Evolutionary conservation across 768 basidiomycete species (phyloP), one percentile per base, ranked within the genome.

Genomic region (Artomyces pyxidatus): DNA sequence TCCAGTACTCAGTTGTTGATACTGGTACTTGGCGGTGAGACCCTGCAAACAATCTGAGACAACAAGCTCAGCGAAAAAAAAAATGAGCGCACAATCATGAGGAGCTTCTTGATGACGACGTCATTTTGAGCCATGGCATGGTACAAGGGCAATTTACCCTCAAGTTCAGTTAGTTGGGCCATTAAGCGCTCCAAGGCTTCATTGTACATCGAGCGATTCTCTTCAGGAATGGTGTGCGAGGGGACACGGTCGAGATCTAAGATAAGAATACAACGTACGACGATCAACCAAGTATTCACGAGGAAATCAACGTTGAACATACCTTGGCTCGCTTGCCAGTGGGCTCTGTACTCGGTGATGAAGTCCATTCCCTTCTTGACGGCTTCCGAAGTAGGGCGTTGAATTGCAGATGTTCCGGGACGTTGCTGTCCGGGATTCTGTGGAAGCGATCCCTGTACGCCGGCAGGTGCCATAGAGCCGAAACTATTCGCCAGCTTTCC

Each of bases 41-140:
- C 48, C 49, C 54, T 56, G 52, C 21, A 8, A 32, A 27, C 41
- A 39, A 11, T 7, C 21, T 14, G 10, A 35, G 25, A 26, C 14
- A 25, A 29, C 35, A 22, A 28, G 32, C 22, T 37, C 26, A 26
- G 19, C 22, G 22, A 29, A 46, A 46, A 53, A 45, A 25, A 37
- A 32, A 55, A 42, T 45, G 45, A 53, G 48, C 54, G 37, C 41
- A 37, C 48, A 48, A 55, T 53, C 41, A 44, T 29, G 14, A 44
- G n/a, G 27, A 44, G 43, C 43, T 44, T 44, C 28, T 30, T 27
- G 5, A 44, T 30, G 4, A 28, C 17, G 2, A 16, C 28, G 6
- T 44, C 43, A 29, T 27, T 23, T 19, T n/a, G n/a, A 19, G 30
- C 27, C n/a, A 44, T 30, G 43, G 43, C 28, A 29, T 28, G 27